These are phyloP conservation scores for Nothomitra cinnamomea DNA, from an alignment of 2,329 filamentous ascomycete species.

Conservation along the genomic window DNA sequence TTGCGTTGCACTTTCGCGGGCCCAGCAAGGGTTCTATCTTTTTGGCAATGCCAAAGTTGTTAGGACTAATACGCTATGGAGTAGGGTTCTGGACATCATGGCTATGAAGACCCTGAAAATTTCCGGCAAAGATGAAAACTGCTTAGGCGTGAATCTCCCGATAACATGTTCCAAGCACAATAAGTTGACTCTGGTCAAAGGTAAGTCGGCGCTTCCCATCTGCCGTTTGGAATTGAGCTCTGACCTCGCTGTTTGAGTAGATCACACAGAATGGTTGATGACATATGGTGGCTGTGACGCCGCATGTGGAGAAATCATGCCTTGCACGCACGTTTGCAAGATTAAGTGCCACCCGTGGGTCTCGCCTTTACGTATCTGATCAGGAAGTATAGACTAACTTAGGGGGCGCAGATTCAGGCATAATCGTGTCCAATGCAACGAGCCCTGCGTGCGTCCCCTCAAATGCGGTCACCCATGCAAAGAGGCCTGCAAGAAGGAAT, in stretches of 20 bases:
- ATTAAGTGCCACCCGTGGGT: slow-evolving; percentile 35
- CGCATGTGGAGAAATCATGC: slow-evolving; percentile 26
- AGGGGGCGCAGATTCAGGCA: slow-evolving; percentile 20
- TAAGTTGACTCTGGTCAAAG: slow-evolving; percentile 31
- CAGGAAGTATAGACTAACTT: slow-evolving; percentile 6
- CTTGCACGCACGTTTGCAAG: slow-evolving; percentile 36
- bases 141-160: slow-evolving; percentile 37
- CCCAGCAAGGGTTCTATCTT: slow-evolving; percentile 63
- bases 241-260: slow-evolving; percentile 10
- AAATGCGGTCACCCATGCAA: background rate
- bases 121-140: slow-evolving; percentile 13
- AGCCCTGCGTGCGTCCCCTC: background rate
- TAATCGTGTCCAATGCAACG: slow-evolving; percentile 19
- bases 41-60: slow-evolving; percentile 56
- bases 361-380: background rate
- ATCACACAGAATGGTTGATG: slow-evolving; percentile 35
- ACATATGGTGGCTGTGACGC: slow-evolving; percentile 35
- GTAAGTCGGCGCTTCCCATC: slow-evolving; percentile 13
- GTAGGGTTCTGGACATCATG: slow-evolving; percentile 29
- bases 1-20: slow-evolving; percentile 49
- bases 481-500: background rate
- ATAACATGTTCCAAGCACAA: slow-evolving; percentile 46
- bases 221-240: background rate
- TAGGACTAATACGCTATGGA: slow-evolving; percentile 32
- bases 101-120: background rate